Conservation (phyloP, 768 basidiomycete species). For the Hirschioporus abietinus region DNA sequence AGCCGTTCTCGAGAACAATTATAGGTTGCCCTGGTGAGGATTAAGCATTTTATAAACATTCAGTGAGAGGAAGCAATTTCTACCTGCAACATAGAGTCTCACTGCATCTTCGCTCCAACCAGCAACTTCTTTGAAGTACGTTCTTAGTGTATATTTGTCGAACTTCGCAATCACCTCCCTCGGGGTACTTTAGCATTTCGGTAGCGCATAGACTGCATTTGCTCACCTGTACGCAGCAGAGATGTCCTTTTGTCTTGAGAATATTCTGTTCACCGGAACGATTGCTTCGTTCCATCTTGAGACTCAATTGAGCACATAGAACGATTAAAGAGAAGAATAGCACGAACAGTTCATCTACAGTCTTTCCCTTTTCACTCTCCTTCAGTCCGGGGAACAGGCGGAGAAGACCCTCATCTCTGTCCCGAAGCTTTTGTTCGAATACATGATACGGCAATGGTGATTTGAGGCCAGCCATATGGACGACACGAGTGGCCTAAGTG, state of each 20-base stretch:
- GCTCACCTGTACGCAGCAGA: not conserved
- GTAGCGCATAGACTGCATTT: not conserved
- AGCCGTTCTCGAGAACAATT: not conserved
- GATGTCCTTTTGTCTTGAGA: not conserved
- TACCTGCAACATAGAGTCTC: not conserved
- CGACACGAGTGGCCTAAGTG: not conserved
- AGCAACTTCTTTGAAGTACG: not conserved
- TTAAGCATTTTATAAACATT: not conserved
- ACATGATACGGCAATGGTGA: not conserved
- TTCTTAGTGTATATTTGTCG: not conserved
- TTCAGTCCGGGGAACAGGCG: not conserved
- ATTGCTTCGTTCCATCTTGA: not conserved
- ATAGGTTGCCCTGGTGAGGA: not conserved
- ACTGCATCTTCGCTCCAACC: not conserved
- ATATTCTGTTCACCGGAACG: not conserved
- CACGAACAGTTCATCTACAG: not conserved
- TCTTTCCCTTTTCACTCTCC: not conserved
- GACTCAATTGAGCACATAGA: not conserved
- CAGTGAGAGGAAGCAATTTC: not conserved
- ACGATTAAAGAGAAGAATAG: not conserved
- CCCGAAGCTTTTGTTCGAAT: not conserved
- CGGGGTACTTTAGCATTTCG: not conserved
- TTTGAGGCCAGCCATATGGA: not conserved
- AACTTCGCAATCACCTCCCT: not conserved
- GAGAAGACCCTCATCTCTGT: not conserved